Evolutionary conservation across 768 basidiomycete genomes (phyloP), one percentile per base, ranked within the genome.

Genomic region (Leccinum disarticulatum): DNA sequence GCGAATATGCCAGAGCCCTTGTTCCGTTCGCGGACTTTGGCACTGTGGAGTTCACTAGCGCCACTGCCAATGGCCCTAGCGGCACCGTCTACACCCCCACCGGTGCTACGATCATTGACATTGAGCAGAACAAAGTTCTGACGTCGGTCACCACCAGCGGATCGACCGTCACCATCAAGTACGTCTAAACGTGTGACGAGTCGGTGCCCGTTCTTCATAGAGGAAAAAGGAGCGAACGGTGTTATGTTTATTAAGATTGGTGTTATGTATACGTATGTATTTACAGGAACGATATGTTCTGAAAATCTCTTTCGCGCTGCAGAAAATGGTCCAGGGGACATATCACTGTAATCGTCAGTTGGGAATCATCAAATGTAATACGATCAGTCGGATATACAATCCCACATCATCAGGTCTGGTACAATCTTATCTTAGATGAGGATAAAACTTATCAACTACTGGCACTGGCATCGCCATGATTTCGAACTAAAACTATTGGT

Each of bases 21-120:
- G 62, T 54, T 46, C 43, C 43, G 43, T 43, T 43, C 43, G 43
- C 43, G 22, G 13, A 70, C 61, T 69, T 69, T 46, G 63, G 69
- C 38, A 68, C 57, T 4, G 62, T 69, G 22, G 50, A 48, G 3
- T 70, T 68, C 64, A 22, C 3, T 10, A 8, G 11, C 7, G 61
- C 63, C 10, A 56, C 38, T 36, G 67, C 64, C 19, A 48, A 52
- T 27, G 64, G 60, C 9, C 22, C 60, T 1, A 30, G 25, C 4
- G 59, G 59, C 8, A 51, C 15, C 17, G 36, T 54, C 41, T 65
- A 69, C 55, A 61, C 52, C 11, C 61, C 63, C 48, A 22, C 38
- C 3, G 60, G 57, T 54, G 61, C 68, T 9, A 59, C n/a, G 3
- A 10, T 66, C 17, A 46, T 63, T 7, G 61, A 61, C 7, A 66